Percentiles rank a stretch among this genome's conserved stretches.
Evolutionary conservation across 108 stramenopile species (phyloP).

Genomic region (Tribonema minus): DNA sequence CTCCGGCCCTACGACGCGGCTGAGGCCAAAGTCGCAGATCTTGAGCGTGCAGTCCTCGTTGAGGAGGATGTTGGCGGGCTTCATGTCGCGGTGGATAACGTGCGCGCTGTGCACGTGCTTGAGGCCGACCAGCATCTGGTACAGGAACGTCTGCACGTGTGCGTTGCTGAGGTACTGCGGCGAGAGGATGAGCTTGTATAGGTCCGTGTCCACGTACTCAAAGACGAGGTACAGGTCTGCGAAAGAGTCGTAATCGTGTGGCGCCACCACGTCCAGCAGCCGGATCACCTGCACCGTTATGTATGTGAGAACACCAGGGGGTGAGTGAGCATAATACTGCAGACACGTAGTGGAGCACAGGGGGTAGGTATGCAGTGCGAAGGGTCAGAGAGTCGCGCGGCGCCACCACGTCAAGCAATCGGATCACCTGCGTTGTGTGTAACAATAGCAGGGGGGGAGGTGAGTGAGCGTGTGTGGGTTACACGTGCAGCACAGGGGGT

Average conservation of each 20-base stretch:
- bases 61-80: slow-evolving; percentile 80
- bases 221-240: slow-evolving; percentile 79
- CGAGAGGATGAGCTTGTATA: slow-evolving; percentile 96
- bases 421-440: slow-evolving; percentile 80
- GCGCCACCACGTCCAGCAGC: slow-evolving; percentile 80
- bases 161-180: slow-evolving; percentile 94
- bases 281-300: too few relatives aligned
- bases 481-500: too few relatives aligned
- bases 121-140: slow-evolving; percentile 90
- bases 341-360: slow-evolving; percentile 77
- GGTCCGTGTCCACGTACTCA: slow-evolving; percentile 92
- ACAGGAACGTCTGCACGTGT: slow-evolving; percentile 91
- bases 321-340: too few relatives aligned
- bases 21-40: slow-evolving; percentile 98
- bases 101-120: slow-evolving; percentile 78
- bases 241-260: slow-evolving; percentile 30
- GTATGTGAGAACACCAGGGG: too few relatives aligned
- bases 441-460: too few relatives aligned
- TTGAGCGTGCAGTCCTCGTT: slow-evolving; percentile 96
- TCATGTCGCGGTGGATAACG: slow-evolving; percentile 82
- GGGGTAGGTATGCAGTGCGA: slow-evolving; percentile 74
- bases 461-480: too few relatives aligned
- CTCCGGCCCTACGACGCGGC: slow-evolving; percentile 72
- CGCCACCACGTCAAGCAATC: slow-evolving; percentile 79
- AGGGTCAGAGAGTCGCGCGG: slow-evolving; percentile 28